Percentiles rank a stretch among this genome's conserved stretches.
Conservation (phyloP, 1,139 yeast genomes). For the Blastobotrys apis region DNA sequence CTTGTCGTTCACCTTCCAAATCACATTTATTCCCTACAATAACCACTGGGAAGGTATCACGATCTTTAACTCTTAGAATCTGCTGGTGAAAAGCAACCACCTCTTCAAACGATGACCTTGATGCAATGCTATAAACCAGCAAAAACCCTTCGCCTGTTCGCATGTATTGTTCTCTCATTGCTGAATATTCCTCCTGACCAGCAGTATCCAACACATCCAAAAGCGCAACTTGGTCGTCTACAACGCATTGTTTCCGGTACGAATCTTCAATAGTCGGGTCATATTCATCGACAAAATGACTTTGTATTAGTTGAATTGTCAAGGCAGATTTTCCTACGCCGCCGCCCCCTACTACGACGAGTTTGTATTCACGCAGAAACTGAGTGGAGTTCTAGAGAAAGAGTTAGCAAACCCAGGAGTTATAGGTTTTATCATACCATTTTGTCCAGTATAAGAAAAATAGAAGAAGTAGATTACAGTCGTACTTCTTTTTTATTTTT, state of each 20-base stretch:
- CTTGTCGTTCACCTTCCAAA: constrained; percentile 40
- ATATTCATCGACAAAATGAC: constrained; percentile 91
- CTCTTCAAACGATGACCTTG: constrained; percentile 79
- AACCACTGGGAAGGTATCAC: constrained; percentile 38
- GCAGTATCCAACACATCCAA: constrained; percentile 95
- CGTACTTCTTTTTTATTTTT: constrained; percentile 1
- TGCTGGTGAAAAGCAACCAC: constrained; percentile 80
- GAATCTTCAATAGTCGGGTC: constrained; percentile 98
- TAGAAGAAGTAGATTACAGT: neutral
- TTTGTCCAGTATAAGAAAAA: neutral
- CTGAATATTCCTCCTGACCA: constrained; percentile 96
- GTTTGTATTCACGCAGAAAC: constrained; percentile 51
- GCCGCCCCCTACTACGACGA: constrained; percentile 97
- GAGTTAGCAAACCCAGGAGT: too few species aligned
- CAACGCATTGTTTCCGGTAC: constrained; percentile 84
- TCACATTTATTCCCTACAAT: constrained; percentile 37
- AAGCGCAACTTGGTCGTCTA: constrained; percentile 88
- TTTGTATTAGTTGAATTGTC: constrained; percentile 58
- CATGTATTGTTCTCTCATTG: constrained; percentile 92
- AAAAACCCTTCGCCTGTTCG: constrained; percentile 90
- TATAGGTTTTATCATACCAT: neutral
- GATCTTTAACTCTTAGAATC: constrained; percentile 78
- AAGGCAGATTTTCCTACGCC: constrained; percentile 97
- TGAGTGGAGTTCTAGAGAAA: too few species aligned
- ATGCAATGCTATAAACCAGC: constrained; percentile 85